Evolutionary conservation across 257 asterid species (phyloP).

Genomic region (Vinca minor): DNA sequence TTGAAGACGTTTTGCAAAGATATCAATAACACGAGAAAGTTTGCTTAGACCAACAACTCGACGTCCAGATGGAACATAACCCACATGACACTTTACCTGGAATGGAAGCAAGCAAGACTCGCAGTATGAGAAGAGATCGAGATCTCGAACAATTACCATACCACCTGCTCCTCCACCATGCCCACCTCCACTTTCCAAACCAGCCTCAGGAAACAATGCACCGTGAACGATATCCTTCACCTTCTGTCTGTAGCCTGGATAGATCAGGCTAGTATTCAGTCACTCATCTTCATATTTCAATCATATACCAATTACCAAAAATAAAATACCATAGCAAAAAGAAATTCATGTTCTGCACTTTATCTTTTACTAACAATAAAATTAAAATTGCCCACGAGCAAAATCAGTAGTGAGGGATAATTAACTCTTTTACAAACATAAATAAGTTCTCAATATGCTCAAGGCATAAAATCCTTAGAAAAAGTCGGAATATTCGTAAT

Average conservation of each 20-base stretch:
- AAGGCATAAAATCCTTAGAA: too few species aligned
- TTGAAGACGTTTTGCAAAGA: conserved; percentile 82
- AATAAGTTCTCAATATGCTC: too few species aligned
- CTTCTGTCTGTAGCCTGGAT: conserved; percentile 65
- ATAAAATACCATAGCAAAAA: neutral
- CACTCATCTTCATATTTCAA: too few species aligned
- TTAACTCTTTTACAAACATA: too few species aligned
- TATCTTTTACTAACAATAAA: too few species aligned
- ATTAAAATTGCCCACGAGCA: too few species aligned
- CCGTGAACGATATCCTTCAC: conserved; percentile 71
- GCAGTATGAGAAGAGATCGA: conserved; percentile 88
- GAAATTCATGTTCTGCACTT: neutral
- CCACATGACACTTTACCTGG: conserved; percentile 84
- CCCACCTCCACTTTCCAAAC: conserved; percentile 61
- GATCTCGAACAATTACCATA: conserved; percentile 87
- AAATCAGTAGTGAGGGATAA: too few species aligned
- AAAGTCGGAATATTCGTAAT: too few species aligned
- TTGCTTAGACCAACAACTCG: conserved; percentile 88
- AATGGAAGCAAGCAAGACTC: conserved; percentile 95
- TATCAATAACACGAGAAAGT: conserved; percentile 83
- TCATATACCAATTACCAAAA: neutral
- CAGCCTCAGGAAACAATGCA: conserved; percentile 87
- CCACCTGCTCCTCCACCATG: conserved; percentile 93
- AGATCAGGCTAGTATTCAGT: neutral
- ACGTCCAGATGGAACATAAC: conserved; percentile 76